phyloP scores from a whole-genome alignment of 202 grass and related monocot species.

The Eragrostis tef region DNA sequence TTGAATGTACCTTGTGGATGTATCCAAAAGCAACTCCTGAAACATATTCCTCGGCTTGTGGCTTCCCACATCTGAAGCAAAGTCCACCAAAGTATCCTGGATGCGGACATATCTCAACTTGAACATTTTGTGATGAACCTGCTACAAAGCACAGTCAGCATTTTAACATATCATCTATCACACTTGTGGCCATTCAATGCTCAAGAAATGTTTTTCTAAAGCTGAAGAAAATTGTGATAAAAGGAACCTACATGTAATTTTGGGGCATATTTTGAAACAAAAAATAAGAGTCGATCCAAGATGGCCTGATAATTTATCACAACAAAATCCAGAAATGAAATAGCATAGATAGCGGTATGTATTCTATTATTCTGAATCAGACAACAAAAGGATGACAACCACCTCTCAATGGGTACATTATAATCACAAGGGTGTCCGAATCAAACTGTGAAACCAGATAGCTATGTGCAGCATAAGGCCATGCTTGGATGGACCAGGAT shows the following conservation, averaged over 20 bases:
- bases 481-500: neutral
- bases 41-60: slow-evolving; percentile 64
- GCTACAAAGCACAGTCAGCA: slow-evolving; percentile 31
- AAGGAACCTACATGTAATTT: neutral
- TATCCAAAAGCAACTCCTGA: slow-evolving; percentile 72
- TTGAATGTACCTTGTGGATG: slow-evolving; percentile 62
- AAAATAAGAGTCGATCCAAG: neutral
- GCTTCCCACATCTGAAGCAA: slow-evolving; percentile 59
- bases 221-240: neutral
- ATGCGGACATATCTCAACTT: slow-evolving; percentile 60
- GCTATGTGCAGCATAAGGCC: neutral
- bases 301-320: neutral
- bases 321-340: slow-evolving; percentile 17
- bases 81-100: slow-evolving; percentile 70
- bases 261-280: neutral
- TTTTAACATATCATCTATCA: slow-evolving; percentile 23
- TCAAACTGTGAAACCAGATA: neutral
- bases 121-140: slow-evolving; percentile 54
- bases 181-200: neutral
- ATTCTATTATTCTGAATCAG: neutral
- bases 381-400: neutral
- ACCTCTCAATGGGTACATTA: neutral
- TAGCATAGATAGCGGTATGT: slow-evolving; percentile 18
- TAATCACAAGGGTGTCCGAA: neutral
- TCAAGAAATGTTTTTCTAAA: neutral